Conservation (phyloP, 2,329 filamentous ascomycete species). For the Zymoseptoria brevis region DNA sequence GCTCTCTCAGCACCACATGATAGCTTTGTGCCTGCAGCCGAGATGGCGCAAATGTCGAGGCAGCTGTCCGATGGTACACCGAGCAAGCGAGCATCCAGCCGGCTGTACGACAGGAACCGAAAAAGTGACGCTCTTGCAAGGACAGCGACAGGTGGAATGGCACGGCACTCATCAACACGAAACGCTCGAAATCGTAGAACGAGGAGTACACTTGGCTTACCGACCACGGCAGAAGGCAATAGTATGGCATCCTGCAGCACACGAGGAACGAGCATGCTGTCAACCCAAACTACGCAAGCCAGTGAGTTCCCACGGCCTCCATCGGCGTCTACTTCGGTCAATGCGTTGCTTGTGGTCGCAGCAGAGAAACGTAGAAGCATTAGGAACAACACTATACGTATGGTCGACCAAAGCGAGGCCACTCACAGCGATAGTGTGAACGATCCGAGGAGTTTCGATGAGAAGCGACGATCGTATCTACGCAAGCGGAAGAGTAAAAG, state of each 20-base stretch:
- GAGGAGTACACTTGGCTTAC: slow-evolving; percentile 19
- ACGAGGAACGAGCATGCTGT: slow-evolving; percentile 34
- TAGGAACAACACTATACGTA: slow-evolving; percentile 23
- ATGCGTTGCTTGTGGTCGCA: slow-evolving; percentile 20
- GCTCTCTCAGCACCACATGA: slow-evolving; percentile 35
- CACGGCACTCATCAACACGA: slow-evolving; percentile 22
- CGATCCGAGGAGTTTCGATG: slow-evolving; percentile 32
- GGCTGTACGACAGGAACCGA: slow-evolving; percentile 27
- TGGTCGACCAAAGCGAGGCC: slow-evolving; percentile 33
- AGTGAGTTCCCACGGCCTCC: slow-evolving; percentile 32
- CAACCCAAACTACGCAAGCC: slow-evolving; percentile 30
- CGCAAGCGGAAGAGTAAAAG: slow-evolving; percentile 34
- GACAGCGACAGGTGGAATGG: slow-evolving; percentile 23
- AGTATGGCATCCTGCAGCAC: slow-evolving; percentile 34
- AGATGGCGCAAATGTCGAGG: slow-evolving; percentile 32
- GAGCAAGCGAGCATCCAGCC: slow-evolving; percentile 24
- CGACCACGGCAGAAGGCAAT: slow-evolving; percentile 24
- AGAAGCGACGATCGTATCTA: slow-evolving; percentile 37
- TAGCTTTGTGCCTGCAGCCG: slow-evolving; percentile 37
- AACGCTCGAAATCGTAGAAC: slow-evolving; percentile 15
- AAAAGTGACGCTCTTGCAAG: slow-evolving; percentile 19
- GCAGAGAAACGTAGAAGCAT: slow-evolving; percentile 33
- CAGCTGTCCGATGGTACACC: slow-evolving; percentile 24
- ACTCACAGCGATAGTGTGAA: slow-evolving; percentile 28
- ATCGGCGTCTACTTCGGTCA: slow-evolving; percentile 21